phyloP scores from a whole-genome alignment of 345 rosid species.

The Lumnitzera racemosa region DNA sequence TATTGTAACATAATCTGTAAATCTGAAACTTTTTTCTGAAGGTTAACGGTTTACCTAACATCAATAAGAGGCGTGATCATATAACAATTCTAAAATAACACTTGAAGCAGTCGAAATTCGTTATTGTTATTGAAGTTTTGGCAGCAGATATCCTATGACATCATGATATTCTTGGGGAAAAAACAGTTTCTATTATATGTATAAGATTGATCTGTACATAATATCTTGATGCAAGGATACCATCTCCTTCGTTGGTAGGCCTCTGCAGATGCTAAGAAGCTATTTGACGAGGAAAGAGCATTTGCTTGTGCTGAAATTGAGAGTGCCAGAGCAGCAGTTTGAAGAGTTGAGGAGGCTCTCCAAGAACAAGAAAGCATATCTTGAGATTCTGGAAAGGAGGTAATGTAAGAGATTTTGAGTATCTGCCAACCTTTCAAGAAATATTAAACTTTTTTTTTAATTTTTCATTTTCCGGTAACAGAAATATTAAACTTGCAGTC shows the following conservation, averaged over 20 bases:
- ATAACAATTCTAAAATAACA: too few relatives aligned
- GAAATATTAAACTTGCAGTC: neutral
- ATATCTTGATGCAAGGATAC: neutral
- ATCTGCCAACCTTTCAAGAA: neutral
- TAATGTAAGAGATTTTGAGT: neutral
- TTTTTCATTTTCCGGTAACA: too few relatives aligned
- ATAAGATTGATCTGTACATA: neutral
- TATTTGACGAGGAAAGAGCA: slow-evolving; percentile 90
- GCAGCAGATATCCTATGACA: too few relatives aligned
- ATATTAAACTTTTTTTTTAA: neutral
- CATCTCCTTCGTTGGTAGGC: slow-evolving; percentile 41
- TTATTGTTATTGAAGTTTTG: too few relatives aligned
- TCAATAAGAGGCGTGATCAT: too few relatives aligned
- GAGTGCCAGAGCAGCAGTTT: slow-evolving; percentile 94
- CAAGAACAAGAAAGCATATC: slow-evolving; percentile 76
- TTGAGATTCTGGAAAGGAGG: slow-evolving; percentile 72
- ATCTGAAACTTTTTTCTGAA: too few relatives aligned
- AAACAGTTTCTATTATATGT: too few relatives aligned
- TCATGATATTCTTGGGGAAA: too few relatives aligned
- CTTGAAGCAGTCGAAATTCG: too few relatives aligned
- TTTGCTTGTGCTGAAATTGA: slow-evolving; percentile 96
- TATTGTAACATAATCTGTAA: too few relatives aligned
- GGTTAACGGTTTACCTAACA: too few relatives aligned
- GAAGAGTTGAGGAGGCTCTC: slow-evolving; percentile 94
- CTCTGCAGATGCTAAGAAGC: slow-evolving; percentile 93